Evolutionary conservation across 2,329 filamentous ascomycete genomes (phyloP).

Genomic region (Fusarium luffae): DNA sequence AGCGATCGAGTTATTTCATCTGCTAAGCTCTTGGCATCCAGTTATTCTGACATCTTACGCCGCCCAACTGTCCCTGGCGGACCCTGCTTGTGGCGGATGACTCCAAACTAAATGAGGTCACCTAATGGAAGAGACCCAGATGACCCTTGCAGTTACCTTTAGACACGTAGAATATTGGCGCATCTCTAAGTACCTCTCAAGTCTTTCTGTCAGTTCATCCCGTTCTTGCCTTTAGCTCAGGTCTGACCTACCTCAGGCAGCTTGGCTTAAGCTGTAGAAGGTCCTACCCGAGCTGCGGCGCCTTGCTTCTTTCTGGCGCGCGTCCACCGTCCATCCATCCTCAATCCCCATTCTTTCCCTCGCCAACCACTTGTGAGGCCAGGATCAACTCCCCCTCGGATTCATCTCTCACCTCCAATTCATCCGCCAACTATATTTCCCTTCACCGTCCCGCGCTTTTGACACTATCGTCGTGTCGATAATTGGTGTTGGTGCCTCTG

Average conservation of each 20-base stretch:
- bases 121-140: not conserved
- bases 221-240: slow-evolving; percentile 26
- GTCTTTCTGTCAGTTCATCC: slow-evolving; percentile 12
- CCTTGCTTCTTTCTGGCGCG: slow-evolving; percentile 41
- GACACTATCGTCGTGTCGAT: slow-evolving; percentile 31
- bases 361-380: slow-evolving; percentile 36
- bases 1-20: fast-evolving
- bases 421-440: slow-evolving; percentile 27
- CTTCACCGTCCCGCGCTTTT: slow-evolving; percentile 32
- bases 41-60: not conserved
- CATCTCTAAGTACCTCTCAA: slow-evolving; percentile 7
- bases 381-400: slow-evolving; percentile 38
- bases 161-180: not conserved
- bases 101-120: slow-evolving; percentile 32
- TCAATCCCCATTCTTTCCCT: slow-evolving; percentile 42
- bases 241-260: slow-evolving; percentile 28
- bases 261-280: slow-evolving; percentile 30
- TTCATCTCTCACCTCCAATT: slow-evolving; percentile 34
- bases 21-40: fast-evolving
- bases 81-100: slow-evolving; percentile 35
- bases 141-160: slow-evolving; percentile 14
- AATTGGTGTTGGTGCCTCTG: slow-evolving; percentile 28
- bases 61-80: slow-evolving; percentile 31
- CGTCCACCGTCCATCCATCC: slow-evolving; percentile 15
- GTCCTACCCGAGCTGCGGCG: slow-evolving; percentile 25